Conservation (phyloP, 257 asterid species). For the Rehmannia glutinosa region DNA sequence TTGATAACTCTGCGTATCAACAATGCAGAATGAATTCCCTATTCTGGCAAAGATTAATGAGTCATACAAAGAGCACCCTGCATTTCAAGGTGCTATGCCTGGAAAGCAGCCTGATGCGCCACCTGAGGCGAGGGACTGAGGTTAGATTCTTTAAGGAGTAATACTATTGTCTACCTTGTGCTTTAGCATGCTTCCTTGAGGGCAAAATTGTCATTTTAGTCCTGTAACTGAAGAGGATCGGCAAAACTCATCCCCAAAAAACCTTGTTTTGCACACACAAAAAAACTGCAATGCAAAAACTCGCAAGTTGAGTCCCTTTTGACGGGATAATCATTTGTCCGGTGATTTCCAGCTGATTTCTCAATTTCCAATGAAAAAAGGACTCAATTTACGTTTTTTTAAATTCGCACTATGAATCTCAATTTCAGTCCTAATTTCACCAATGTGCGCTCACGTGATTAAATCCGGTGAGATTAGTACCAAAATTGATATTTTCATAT, state of each 20-base stretch:
- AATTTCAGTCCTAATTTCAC: no score
- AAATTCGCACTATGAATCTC: no score
- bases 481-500: no score
- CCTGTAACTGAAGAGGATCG: background rate
- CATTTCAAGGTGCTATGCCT: conserved; percentile 51
- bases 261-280: background rate
- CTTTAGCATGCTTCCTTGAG: background rate
- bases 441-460: no score
- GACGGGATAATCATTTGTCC: no score
- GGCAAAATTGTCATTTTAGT: background rate
- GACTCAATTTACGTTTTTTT: background rate
- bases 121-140: conserved; percentile 31
- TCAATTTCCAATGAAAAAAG: background rate
- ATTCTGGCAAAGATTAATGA: conserved; percentile 31
- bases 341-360: background rate
- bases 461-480: no score
- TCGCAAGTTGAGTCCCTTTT: no score
- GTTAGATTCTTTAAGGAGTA: background rate
- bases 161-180: background rate
- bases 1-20: background rate
- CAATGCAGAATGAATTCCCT: conserved; percentile 51
- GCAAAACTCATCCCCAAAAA: background rate
- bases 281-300: no score
- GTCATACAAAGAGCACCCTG: conserved; percentile 44
- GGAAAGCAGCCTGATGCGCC: conserved; percentile 65